Evolutionary conservation across 345 rosid species (phyloP).

Genomic region (Rhodamnia rubescens): DNA sequence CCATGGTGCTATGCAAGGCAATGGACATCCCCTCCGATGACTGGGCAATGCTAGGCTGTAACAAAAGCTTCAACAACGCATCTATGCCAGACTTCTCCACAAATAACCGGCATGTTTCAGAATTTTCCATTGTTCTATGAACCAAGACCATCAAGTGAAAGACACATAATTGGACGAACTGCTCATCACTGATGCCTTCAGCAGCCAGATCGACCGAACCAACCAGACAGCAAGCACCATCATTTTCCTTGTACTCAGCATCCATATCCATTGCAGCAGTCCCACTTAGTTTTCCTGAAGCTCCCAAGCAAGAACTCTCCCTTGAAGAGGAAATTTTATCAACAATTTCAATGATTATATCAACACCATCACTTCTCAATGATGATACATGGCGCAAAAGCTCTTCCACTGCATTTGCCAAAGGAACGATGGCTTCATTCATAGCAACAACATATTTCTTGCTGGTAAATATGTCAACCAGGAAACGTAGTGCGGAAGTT

Average conservation of each 20-base stretch:
- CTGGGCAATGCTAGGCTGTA: conserved; percentile 78
- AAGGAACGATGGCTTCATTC: conserved; percentile 92
- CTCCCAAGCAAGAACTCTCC: conserved; percentile 26
- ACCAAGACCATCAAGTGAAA: conserved; percentile 91
- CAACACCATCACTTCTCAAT: conserved; percentile 76
- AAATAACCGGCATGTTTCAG: conserved; percentile 85
- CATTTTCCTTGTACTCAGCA: conserved; percentile 53
- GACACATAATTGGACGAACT: conserved; percentile 73
- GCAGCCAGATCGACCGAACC: conserved; percentile 28
- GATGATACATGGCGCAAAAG: conserved; percentile 89
- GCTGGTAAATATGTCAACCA: conserved; percentile 72
- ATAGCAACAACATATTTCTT: conserved; percentile 80
- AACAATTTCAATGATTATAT: conserved; percentile 79
- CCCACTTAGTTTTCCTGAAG: conserved; percentile 41
- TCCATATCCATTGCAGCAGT: conserved; percentile 86
- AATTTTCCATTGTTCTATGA: conserved; percentile 87
- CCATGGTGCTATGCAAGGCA: conserved; percentile 94
- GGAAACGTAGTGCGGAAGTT: conserved; percentile 69
- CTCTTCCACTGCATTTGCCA: conserved; percentile 95
- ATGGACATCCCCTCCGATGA: conserved; percentile 95
- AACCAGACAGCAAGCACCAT: conserved; percentile 29
- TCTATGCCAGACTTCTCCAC: conserved; percentile 97
- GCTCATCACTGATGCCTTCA: conserved; percentile 63
- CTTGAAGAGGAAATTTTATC: conserved; percentile 64
- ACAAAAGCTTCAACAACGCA: conserved; percentile 71